Conservation (phyloP, 257 asterid genomes). For the Haberlea rhodopensis region DNA sequence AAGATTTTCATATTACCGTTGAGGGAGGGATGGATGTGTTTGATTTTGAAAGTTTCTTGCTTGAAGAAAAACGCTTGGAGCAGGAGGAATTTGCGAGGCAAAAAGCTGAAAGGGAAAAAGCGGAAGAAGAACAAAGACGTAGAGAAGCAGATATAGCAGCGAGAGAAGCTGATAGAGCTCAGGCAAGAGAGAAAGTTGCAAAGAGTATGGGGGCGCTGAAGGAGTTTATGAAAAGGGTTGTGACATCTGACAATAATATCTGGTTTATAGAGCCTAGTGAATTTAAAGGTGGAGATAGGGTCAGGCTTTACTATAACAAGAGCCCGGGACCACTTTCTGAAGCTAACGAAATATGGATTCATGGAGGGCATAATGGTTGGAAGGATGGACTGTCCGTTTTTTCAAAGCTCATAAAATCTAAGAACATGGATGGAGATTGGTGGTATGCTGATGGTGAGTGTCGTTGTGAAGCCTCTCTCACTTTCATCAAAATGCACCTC, state of each 20-base stretch:
- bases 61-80: constrained; percentile 79
- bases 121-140: constrained; percentile 63
- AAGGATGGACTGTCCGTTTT: constrained; percentile 67
- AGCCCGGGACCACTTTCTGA: constrained; percentile 70
- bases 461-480: constrained; percentile 22
- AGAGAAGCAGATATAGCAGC: constrained; percentile 78
- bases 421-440: constrained; percentile 68
- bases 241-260: constrained; percentile 43
- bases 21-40: constrained; percentile 74
- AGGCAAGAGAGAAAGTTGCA: constrained; percentile 66
- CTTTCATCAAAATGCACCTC: constrained; percentile 12
- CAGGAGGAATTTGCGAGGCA: constrained; percentile 61
- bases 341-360: constrained; percentile 74
- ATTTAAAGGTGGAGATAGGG: constrained; percentile 54
- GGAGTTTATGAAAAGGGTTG: constrained; percentile 47
- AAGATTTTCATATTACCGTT: constrained; percentile 70
- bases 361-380: constrained; percentile 92
- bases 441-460: constrained; percentile 81
- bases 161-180: constrained; percentile 70
- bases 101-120: constrained; percentile 74
- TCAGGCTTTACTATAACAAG: constrained; percentile 67
- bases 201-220: constrained; percentile 47
- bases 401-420: constrained; percentile 55
- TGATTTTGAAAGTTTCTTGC: constrained; percentile 85
- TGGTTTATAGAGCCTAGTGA: constrained; percentile 74